Percentiles rank a stretch among this genome's conserved stretches.
Conservation (phyloP, 805 yeast genomes). For the Starmera pachycereana region DNA sequence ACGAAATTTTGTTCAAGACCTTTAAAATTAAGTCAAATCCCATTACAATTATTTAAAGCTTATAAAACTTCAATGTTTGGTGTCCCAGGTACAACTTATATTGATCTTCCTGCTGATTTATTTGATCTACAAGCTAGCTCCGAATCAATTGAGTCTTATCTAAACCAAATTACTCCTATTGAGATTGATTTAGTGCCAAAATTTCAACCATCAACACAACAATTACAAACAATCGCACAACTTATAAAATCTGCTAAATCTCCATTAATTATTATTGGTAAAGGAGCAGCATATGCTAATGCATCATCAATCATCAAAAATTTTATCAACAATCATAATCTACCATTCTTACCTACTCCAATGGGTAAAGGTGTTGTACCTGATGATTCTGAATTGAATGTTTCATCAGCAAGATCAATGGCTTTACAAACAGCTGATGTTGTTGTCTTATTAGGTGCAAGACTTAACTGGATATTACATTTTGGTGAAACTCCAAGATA, state of each 20-base stretch:
- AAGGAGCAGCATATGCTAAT: constrained; percentile 46
- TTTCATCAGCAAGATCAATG: constrained; percentile 55
- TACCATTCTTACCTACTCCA: constrained; percentile 64
- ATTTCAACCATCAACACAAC: constrained; percentile 24
- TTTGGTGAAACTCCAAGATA: constrained; percentile 52
- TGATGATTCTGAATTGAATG: constrained; percentile 36
- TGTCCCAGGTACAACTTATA: constrained; percentile 49
- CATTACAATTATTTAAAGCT: constrained; percentile 33
- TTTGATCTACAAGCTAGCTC: too few species aligned
- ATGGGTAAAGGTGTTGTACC: constrained; percentile 69
- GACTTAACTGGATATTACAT: constrained; percentile 68
- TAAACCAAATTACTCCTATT: constrained; percentile 5
- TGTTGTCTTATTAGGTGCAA: constrained; percentile 50
- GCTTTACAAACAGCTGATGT: constrained; percentile 50
- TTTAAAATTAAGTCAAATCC: constrained; percentile 22
- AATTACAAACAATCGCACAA: constrained; percentile 26
- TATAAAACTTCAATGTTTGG: constrained; percentile 36
- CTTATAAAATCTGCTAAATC: constrained; percentile 25
- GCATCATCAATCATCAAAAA: constrained; percentile 29
- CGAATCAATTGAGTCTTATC: constrained; percentile 21
- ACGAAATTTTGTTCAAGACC: constrained; percentile 44
- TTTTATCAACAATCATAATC: constrained; percentile 30
- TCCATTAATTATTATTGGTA: constrained; percentile 54
- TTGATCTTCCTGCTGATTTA: constrained; percentile 56
- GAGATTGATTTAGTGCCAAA: constrained; percentile 17